Conservation (phyloP, 768 basidiomycete species). For the Kwoniella dejecticola region DNA sequence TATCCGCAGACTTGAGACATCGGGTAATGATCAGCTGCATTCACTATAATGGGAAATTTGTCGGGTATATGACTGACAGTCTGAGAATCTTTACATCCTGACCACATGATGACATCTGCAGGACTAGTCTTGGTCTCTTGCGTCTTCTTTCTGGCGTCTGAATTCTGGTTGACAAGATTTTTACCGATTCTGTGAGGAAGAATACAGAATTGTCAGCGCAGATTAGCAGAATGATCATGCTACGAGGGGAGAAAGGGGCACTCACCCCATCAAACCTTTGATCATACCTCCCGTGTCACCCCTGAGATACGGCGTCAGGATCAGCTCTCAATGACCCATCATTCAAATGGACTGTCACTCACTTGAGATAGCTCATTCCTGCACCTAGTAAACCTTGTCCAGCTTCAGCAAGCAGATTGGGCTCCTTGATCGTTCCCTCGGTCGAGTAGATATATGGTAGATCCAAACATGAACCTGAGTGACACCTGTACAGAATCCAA, state of each 20-base stretch:
- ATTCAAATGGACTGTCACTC: constrained; percentile 7
- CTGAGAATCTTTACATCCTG: constrained; percentile 59
- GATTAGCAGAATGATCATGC: not conserved
- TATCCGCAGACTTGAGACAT: constrained; percentile 57
- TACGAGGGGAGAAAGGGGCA: not conserved
- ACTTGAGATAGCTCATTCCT: constrained; percentile 65
- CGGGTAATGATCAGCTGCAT: no score
- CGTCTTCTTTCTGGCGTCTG: constrained; percentile 66
- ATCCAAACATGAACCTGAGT: constrained; percentile 63
- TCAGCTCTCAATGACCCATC: not conserved
- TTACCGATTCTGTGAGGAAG: constrained; percentile 63
- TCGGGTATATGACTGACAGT: constrained; percentile 40
- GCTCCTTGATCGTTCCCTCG: constrained; percentile 92
- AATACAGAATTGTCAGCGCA: not conserved
- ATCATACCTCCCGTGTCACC: constrained; percentile 81
- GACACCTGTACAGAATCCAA: constrained; percentile 29
- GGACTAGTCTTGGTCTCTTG: constrained; percentile 69
- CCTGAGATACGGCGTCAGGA: constrained; percentile 54
- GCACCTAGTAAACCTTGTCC: constrained; percentile 82
- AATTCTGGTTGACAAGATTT: constrained; percentile 66
- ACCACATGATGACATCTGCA: constrained; percentile 69
- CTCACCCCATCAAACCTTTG: constrained; percentile 65
- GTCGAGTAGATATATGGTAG: constrained; percentile 71
- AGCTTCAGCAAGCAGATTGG: constrained; percentile 82
- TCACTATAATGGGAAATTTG: no score